Evolutionary conservation across 164 flowering plant species (phyloP).

Genomic region (Buxus sempervirens): DNA sequence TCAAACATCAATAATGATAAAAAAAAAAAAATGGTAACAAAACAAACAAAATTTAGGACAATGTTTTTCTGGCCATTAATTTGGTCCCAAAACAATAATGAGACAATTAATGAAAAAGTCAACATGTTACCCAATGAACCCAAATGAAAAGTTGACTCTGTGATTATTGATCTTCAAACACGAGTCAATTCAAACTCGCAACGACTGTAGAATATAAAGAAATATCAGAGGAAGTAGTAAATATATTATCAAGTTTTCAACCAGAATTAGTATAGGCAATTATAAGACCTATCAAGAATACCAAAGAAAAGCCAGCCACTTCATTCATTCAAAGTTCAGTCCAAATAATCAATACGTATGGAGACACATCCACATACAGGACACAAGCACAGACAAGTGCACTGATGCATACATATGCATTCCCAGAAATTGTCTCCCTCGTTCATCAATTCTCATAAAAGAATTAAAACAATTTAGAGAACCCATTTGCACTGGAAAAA

Average conservation of each 20-base stretch:
- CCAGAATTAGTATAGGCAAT: not conserved
- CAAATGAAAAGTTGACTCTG: too few relatives aligned
- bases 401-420: too few relatives aligned
- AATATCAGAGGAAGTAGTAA: not conserved
- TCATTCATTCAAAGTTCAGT: not conserved
- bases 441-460: too few relatives aligned
- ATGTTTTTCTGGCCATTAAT: not conserved
- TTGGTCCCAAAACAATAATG: too few relatives aligned
- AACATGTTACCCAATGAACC: too few relatives aligned
- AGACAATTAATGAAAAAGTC: too few relatives aligned
- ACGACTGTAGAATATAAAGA: not conserved
- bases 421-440: too few relatives aligned
- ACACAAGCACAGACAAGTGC: too few relatives aligned
- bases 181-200: too few relatives aligned
- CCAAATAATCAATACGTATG: not conserved
- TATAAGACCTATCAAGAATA: not conserved
- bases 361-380: too few relatives aligned
- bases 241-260: not conserved
- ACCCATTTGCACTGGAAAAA: not conserved
- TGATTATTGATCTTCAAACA: too few relatives aligned
- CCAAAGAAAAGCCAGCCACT: not conserved
- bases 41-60: not conserved
- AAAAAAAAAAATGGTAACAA: not conserved
- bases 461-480: not conserved
- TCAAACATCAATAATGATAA: not conserved